Conservation (phyloP, 345 rosid species). For the Hibiscus mutabilis region DNA sequence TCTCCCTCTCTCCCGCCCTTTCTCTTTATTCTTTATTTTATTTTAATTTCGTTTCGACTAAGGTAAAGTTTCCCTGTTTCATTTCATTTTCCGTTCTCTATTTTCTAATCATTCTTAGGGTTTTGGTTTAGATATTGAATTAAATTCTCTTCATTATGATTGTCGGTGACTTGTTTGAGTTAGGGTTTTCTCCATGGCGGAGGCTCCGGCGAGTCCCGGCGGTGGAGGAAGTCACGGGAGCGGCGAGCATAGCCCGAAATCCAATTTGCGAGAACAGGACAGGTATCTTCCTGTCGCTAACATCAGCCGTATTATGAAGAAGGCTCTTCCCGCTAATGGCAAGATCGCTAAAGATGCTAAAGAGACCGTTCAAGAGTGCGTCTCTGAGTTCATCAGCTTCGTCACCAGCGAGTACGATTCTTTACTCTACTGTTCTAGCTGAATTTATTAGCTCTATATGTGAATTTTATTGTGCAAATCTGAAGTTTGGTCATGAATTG, state of each 20-base stretch:
- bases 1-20: constrained; percentile 61
- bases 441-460: background rate
- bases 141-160: background rate
- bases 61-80: constrained; percentile 10
- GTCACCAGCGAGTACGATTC: constrained; percentile 84
- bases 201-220: constrained; percentile 50
- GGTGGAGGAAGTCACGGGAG: constrained; percentile 74
- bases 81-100: background rate
- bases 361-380: constrained; percentile 94
- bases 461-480: background rate
- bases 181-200: constrained; percentile 17
- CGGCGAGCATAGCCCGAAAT: constrained; percentile 85
- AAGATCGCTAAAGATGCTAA: constrained; percentile 94
- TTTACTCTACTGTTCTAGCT: background rate
- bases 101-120: constrained; percentile 8
- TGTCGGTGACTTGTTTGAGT: background rate
- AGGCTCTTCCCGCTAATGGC: constrained; percentile 84
- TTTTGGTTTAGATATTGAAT: background rate
- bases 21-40: constrained; percentile 4
- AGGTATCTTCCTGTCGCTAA: constrained; percentile 92
- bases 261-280: constrained; percentile 81
- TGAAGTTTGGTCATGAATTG: constrained; percentile 10
- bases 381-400: constrained; percentile 96
- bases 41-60: background rate
- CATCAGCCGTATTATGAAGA: constrained; percentile 91